phyloP scores from a whole-genome alignment of 2,329 filamentous ascomycete species.

The Fusarium hostae region DNA sequence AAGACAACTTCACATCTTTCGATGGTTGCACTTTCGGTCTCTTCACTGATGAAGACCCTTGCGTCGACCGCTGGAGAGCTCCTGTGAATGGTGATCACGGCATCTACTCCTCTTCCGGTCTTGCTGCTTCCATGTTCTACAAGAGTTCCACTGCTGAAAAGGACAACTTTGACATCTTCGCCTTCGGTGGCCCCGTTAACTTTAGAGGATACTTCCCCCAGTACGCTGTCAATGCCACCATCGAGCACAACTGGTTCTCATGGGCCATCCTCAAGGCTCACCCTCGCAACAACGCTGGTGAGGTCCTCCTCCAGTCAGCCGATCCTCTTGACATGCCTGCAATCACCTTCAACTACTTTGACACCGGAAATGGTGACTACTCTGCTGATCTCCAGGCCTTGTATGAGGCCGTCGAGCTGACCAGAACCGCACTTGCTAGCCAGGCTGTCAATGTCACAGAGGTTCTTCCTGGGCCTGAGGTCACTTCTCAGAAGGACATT shows the following conservation, averaged over 20 bases:
- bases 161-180: slow-evolving; percentile 61
- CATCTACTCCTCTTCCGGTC: slow-evolving; percentile 59
- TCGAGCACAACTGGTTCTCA: slow-evolving; percentile 55
- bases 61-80: slow-evolving; percentile 50
- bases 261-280: slow-evolving; percentile 67
- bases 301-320: slow-evolving; percentile 67
- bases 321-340: slow-evolving; percentile 72
- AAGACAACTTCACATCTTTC: slow-evolving; percentile 43
- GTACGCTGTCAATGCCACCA: slow-evolving; percentile 59
- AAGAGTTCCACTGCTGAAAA: slow-evolving; percentile 51
- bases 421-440: slow-evolving; percentile 54
- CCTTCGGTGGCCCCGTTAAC: slow-evolving; percentile 65
- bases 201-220: slow-evolving; percentile 68
- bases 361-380: slow-evolving; percentile 59
- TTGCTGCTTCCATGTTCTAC: slow-evolving; percentile 59
- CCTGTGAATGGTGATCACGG: slow-evolving; percentile 45
- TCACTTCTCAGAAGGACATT: slow-evolving; percentile 32
- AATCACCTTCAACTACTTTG: slow-evolving; percentile 72
- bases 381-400: slow-evolving; percentile 63
- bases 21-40: slow-evolving; percentile 49
- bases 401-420: slow-evolving; percentile 64
- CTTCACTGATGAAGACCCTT: slow-evolving; percentile 49
- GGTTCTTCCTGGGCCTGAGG: slow-evolving; percentile 25
- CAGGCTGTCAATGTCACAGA: slow-evolving; percentile 40
- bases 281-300: slow-evolving; percentile 70